Conservation (phyloP, 352 stramenopile species). For the Phytophthora sp. region DNA sequence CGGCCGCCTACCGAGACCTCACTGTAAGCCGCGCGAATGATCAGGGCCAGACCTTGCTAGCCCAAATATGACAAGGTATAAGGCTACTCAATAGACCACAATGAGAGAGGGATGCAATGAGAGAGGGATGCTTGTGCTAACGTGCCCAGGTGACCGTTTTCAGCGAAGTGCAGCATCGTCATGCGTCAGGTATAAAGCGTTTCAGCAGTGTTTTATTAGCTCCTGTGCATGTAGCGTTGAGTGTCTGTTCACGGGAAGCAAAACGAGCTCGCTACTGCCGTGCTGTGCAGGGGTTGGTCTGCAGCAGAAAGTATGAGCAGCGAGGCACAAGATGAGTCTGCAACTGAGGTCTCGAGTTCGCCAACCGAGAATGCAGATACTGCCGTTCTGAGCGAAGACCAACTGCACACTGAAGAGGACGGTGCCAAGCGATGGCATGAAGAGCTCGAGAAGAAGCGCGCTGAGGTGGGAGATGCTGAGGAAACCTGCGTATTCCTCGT, state of each 20-base stretch:
- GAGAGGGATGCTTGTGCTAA: conserved; percentile 6
- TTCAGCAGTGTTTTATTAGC: conserved; percentile 34
- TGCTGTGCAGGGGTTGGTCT: background rate
- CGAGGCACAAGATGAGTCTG: conserved; percentile 1
- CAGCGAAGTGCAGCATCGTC: background rate
- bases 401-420: background rate
- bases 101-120: conserved; percentile 20
- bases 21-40: conserved; percentile 21
- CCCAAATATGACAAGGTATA: conserved; percentile 36
- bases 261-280: background rate
- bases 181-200: background rate
- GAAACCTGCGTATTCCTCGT: conserved; percentile 38
- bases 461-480: conserved; percentile 40
- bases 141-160: background rate
- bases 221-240: background rate
- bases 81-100: conserved; percentile 38
- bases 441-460: conserved; percentile 7
- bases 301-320: conserved; percentile 12
- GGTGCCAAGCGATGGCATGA: conserved; percentile 8
- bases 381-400: background rate
- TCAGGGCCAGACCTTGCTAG: conserved; percentile 25
- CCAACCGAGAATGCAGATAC: background rate
- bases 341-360: background rate
- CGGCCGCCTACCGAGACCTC: conserved; percentile 23
- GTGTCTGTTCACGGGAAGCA: conserved; percentile 7